Percentiles rank a stretch among this genome's conserved stretches.
These are phyloP conservation scores for Phytophthora constricta DNA, from an alignment of 352 stramenopile species.

Conservation along the genomic window DNA sequence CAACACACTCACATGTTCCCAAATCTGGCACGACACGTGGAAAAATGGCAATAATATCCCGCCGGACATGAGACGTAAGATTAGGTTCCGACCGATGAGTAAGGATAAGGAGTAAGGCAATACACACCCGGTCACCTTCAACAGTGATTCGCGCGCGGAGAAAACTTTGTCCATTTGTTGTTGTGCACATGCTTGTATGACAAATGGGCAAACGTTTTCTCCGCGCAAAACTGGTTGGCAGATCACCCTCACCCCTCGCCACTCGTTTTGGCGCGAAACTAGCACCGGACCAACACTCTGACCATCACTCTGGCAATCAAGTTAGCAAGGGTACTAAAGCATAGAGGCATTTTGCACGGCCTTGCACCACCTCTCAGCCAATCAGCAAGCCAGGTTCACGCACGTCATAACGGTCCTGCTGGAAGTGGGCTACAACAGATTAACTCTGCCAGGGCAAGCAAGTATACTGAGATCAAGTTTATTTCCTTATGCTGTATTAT, in stretches of 20 bases:
- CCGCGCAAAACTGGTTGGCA: neutral
- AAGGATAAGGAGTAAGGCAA: constrained; percentile 11
- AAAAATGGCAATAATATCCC: constrained; percentile 16
- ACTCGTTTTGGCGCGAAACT: constrained; percentile 5
- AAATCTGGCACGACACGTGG: constrained; percentile 21
- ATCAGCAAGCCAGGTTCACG: neutral
- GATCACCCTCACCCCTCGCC: neutral
- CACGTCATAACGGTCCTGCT: neutral
- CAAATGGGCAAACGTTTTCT: constrained; percentile 14
- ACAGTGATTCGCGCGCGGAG: neutral
- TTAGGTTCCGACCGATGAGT: constrained; percentile 16
- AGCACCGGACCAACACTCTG: neutral
- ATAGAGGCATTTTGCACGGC: neutral
- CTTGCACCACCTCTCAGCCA: neutral
- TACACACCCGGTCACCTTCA: neutral
- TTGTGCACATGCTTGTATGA: constrained; percentile 2
- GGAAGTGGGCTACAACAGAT: constrained; percentile 10
- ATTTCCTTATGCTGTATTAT: constrained; percentile 27
- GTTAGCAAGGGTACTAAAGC: neutral
- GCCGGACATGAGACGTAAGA: constrained; percentile 9
- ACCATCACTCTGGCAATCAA: constrained; percentile 1
- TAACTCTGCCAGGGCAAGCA: constrained; percentile 4
- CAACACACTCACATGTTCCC: constrained; percentile 19
- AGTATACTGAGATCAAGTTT: constrained; percentile 26
- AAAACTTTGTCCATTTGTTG: neutral